Evolutionary conservation across 768 basidiomycete species (phyloP), one percentile per base, ranked within the genome.

Genomic region (Gloeostereum incarnatum): DNA sequence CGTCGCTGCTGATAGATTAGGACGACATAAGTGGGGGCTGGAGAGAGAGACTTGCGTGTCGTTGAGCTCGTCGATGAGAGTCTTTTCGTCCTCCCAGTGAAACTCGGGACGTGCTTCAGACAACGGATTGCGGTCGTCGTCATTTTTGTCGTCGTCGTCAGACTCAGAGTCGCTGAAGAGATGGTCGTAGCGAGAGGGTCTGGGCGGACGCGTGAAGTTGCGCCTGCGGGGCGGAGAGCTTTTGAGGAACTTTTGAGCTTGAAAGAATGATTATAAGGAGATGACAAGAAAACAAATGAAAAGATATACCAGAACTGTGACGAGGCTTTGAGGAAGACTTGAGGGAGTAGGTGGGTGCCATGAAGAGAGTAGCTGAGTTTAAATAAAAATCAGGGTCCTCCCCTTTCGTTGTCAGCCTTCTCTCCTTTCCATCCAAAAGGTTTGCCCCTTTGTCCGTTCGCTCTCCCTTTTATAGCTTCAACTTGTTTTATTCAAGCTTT

Each of bases 51-150:
- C 68, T 69, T 51, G 59, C 35, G 65, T 61, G 26, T 68, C 62
- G 51, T 74, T 51, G 16, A 75, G 55, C 31, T 65, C 66, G 11
- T 66, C 62, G n/a, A 72, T 60, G 23, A 76, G 59, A 2, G 72
- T 71, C n/a, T 51, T 54, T 47, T 73, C 72, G 43, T 71, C 68
- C 26, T 74, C 66, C 72, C 72, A 76, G 22, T 55, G 51, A 49
- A 72, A 73, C 48, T 13, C 45, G 45, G 8, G 31, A 16, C 34
- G 27, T 45, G 35, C 30, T 5, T 41, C 42, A 36, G n/a, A n/a
- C n/a, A n/a, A n/a, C n/a, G n/a, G n/a, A n/a, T 42, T 29, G 13
- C 33, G 22, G 22, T 38, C 25, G 7, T 58, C 58, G 17, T 49
- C 45, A 16, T 53, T 50, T 40, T 54, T 49, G 29, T 62, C 35